Base-by-base conservation (phyloP, 805 yeast species). In the Candida pseudofarinosa region DNA sequence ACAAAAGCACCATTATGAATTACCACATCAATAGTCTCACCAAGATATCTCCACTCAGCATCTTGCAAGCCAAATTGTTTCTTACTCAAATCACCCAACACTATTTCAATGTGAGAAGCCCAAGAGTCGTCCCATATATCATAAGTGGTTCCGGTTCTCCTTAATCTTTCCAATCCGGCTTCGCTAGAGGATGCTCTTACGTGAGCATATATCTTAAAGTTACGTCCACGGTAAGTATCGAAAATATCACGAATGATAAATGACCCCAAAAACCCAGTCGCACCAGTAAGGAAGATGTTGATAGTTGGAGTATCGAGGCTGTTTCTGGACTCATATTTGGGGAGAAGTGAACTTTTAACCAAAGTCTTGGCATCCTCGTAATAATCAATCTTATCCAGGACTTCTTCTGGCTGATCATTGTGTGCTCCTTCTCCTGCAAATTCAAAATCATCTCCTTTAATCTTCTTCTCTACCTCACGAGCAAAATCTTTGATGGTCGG, bases 1-100 rank as follows among this genome's bases (percentile, higher is more conserved):
- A 93, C 99, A 48, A 90, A 73, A 14, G 99, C 99, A 71, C 98
- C 99, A 54, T 93, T 93, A 64, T 93, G 99, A 48, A 93, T 79
- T 40, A 93, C 81, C 3, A 83, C 83, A 62, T 95, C 99, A 44
- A 91, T 71, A 1, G 70, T 65, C 13, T 76, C 63, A 7, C 80
- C 67, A 45, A 93, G 74, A 5, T 55, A 38, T 1, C 51, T 35
- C 95, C 96, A 93, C 26, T 69, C 67, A 3, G 54, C 60, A 30
- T 74, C 73, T 14, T 66, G 51, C 41, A 88, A 56, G 0, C 97
- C 99, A 59, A 93, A 83, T 35, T 83, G 73, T n/a, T 74, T 67
- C 49, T 74, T 65, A 4, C 91, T 77, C 53, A 93, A 73, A 56
- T 90, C 90, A 31, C 97, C 99, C 37, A 89, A 63, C 4, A 93